Evolutionary conservation across 2,329 filamentous ascomycete genomes (phyloP), one percentile per base, ranked within the genome.

Genomic region (Hypoxylon sp.): DNA sequence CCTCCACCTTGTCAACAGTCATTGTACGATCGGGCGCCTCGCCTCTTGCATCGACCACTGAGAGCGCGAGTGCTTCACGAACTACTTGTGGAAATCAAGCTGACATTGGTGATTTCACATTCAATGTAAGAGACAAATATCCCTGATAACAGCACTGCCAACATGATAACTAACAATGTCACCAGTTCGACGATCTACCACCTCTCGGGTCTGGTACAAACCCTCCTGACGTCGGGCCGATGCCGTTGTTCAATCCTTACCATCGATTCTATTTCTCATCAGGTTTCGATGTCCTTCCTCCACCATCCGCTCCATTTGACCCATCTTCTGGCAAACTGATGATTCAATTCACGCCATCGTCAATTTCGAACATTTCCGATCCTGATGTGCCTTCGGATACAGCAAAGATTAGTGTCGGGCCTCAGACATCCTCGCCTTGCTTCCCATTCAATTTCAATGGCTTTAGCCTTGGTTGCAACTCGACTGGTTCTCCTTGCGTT

Each of bases 201-300:
- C 59, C 62, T 24, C 70, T 72, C 42, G 58, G 63, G 31, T 58
- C 72, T 1, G 62, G 51, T 39, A 54, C 50, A 13, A 59, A 69
- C 52, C 64, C 71, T 17, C 58, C 66, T 22, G 46, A 71, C 50
- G 58, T 71, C 19, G 64, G 64, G 14, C 71, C 76, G 31, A 72
- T 74, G 67, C 68, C 74, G 13, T 67, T 76, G 61, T 72, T 74
- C 48, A 74, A 67, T 46, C 76, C 76, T 1, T 77, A 78, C 52
- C 77, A 78, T 66, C 72, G 74, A 44, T 76, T 78, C 63, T 77
- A 74, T 58, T 78, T 77, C 66, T 73, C 76, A 0, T 59, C 67
- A 29, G 73, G 73, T 14, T 77, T 78, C 39, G 59, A 69, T 24
- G 63, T 74, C 39, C 65, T 74, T 6, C 66, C 73, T 14, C 63